These are phyloP conservation scores for Ustilago nuda DNA, from an alignment of 1,284 basidiomycete genomes.

Conservation along the genomic window DNA sequence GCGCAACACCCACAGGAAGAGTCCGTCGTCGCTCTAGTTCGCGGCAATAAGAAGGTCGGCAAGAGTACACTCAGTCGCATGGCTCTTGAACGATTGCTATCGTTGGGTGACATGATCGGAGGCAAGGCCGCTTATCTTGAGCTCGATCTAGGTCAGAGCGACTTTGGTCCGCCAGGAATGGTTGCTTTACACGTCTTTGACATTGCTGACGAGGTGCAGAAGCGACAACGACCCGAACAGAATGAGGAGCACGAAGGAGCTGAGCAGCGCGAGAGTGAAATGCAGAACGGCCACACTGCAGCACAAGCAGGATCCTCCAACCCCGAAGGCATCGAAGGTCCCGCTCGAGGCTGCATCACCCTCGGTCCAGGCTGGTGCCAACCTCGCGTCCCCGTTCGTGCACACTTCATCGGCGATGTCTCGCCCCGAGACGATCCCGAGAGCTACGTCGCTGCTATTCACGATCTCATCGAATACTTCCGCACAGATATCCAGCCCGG, in stretches of 20 bases:
- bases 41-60: slow-evolving; percentile 85
- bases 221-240: background rate
- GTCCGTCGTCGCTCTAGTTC: slow-evolving; percentile 74
- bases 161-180: slow-evolving; percentile 88
- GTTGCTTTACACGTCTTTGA: slow-evolving; percentile 81
- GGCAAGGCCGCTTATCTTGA: slow-evolving; percentile 85
- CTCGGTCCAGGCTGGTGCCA: slow-evolving; percentile 63
- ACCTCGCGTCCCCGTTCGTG: slow-evolving; percentile 77
- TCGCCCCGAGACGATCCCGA: slow-evolving; percentile 83
- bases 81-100: slow-evolving; percentile 79
- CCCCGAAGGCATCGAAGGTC: background rate
- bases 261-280: background rate
- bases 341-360: slow-evolving; percentile 14
- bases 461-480: slow-evolving; percentile 77
- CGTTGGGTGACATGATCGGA: slow-evolving; percentile 71
- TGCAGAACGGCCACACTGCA: background rate
- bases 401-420: slow-evolving; percentile 85
- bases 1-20: slow-evolving; percentile 39
- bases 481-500: slow-evolving; percentile 26
- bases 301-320: background rate
- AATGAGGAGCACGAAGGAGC: background rate
- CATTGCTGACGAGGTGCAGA: slow-evolving; percentile 3
- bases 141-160: slow-evolving; percentile 91
- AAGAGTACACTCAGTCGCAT: slow-evolving; percentile 88
- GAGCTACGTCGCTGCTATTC: slow-evolving; percentile 80